Evolutionary conservation across 108 stramenopile genomes (phyloP).

Genomic region (Cyclotella atomus): DNA sequence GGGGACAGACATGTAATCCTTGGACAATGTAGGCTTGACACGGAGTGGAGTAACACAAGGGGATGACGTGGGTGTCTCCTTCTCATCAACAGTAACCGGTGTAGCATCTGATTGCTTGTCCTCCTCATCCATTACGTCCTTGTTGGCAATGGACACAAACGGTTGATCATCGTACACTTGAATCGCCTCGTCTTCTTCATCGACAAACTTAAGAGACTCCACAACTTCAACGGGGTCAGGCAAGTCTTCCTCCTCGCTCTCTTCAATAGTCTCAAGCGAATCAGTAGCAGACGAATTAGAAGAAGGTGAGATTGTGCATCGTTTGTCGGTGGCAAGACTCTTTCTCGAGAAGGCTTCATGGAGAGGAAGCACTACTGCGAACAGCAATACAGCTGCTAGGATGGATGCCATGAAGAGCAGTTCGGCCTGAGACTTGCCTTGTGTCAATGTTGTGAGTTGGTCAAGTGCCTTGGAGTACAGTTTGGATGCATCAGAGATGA

Average conservation of each 20-base stretch:
- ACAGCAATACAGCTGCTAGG: not conserved
- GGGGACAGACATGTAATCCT: not conserved
- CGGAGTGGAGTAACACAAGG: not conserved
- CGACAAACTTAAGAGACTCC: not conserved
- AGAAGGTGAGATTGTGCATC: not conserved
- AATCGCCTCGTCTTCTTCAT: not conserved
- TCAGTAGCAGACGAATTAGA: not conserved
- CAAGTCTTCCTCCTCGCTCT: not conserved
- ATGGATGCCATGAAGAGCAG: not conserved
- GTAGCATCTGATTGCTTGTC: not conserved
- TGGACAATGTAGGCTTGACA: not conserved
- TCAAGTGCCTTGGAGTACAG: not conserved
- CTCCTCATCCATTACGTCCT: not conserved
- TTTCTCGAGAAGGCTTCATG: not conserved
- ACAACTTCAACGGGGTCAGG: not conserved
- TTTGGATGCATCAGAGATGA: not conserved
- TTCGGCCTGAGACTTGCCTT: not conserved
- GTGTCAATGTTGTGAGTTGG: not conserved
- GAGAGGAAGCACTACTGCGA: not conserved
- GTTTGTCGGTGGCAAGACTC: not conserved
- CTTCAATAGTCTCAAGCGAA: not conserved
- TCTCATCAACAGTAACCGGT: not conserved
- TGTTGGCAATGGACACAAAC: not conserved
- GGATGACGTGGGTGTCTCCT: not conserved
- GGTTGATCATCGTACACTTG: not conserved